Evolutionary conservation across 176 grass and related monocot species (phyloP).

Genomic region (Melocanna baccifera): DNA sequence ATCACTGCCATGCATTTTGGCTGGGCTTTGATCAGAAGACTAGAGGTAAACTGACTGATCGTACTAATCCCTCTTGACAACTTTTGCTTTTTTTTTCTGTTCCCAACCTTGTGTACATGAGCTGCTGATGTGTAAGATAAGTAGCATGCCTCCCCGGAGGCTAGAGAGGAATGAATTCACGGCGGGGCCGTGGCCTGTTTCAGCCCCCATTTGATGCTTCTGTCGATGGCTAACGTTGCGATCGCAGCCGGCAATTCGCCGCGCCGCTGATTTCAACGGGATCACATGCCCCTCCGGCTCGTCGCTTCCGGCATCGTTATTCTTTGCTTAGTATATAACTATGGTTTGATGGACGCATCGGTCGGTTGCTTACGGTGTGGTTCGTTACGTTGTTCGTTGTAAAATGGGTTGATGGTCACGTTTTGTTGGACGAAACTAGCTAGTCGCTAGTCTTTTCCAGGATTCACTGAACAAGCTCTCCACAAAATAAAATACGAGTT

Average conservation of each 20-base stretch:
- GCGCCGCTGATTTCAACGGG: neutral
- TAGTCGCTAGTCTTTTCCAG: neutral
- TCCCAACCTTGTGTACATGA: conserved; percentile 25
- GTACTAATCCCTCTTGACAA: conserved; percentile 8
- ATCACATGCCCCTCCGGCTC: conserved; percentile 4
- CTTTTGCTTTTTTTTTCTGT: neutral
- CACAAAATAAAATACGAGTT: neutral
- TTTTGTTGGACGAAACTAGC: neutral
- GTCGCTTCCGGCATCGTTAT: neutral
- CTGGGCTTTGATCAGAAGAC: conserved; percentile 9
- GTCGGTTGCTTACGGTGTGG: neutral
- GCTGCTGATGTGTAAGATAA: conserved; percentile 38
- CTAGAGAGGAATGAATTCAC: neutral
- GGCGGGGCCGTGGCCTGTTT: neutral
- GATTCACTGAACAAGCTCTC: neutral
- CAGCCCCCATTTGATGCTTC: neutral
- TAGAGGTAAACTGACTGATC: conserved; percentile 15
- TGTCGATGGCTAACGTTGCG: neutral
- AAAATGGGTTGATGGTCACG: neutral
- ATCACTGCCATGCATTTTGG: conserved; percentile 8
- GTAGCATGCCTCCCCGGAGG: neutral
- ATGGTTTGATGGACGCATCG: neutral
- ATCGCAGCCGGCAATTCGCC: neutral
- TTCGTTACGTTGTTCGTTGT: neutral
- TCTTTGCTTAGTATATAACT: neutral